Evolutionary conservation across 306 rosid genomes (phyloP).

Genomic region (Hippophae tibetana): DNA sequence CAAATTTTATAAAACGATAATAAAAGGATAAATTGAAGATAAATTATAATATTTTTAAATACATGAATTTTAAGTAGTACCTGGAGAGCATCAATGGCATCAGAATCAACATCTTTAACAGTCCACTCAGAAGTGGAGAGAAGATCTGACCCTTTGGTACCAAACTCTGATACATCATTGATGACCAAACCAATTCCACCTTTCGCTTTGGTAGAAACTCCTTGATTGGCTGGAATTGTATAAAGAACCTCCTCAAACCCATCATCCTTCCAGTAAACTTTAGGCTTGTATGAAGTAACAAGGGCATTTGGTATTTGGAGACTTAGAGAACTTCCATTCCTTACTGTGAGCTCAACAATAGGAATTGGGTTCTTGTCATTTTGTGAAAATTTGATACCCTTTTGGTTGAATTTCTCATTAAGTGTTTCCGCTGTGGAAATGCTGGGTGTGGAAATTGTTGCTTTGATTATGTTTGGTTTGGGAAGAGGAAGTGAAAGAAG

Average conservation of each 20-base stretch:
- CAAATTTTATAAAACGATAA: too few species aligned
- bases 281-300: slow-evolving; percentile 81
- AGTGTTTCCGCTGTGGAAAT: slow-evolving; percentile 44
- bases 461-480: slow-evolving; percentile 42
- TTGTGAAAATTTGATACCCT: slow-evolving; percentile 72
- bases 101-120: slow-evolving; percentile 68
- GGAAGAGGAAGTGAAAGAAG: slow-evolving; percentile 75
- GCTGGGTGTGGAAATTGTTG: slow-evolving; percentile 24
- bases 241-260: slow-evolving; percentile 79
- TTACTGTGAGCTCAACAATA: slow-evolving; percentile 54
- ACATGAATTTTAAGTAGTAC: slow-evolving; percentile 13
- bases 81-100: slow-evolving; percentile 92
- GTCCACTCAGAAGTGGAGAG: slow-evolving; percentile 65
- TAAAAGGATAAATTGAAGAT: background rate
- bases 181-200: slow-evolving; percentile 84
- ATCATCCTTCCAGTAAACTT: slow-evolving; percentile 82
- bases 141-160: slow-evolving; percentile 33
- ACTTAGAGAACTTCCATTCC: slow-evolving; percentile 81
- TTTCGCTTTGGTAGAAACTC: slow-evolving; percentile 32
- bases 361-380: slow-evolving; percentile 34
- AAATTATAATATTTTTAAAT: background rate
- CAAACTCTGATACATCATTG: slow-evolving; percentile 42
- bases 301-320: slow-evolving; percentile 85
- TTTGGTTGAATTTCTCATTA: slow-evolving; percentile 55
- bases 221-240: slow-evolving; percentile 38